Conservation (phyloP, 192 early-diverging fungal genomes). For the Podila clonocystis region DNA sequence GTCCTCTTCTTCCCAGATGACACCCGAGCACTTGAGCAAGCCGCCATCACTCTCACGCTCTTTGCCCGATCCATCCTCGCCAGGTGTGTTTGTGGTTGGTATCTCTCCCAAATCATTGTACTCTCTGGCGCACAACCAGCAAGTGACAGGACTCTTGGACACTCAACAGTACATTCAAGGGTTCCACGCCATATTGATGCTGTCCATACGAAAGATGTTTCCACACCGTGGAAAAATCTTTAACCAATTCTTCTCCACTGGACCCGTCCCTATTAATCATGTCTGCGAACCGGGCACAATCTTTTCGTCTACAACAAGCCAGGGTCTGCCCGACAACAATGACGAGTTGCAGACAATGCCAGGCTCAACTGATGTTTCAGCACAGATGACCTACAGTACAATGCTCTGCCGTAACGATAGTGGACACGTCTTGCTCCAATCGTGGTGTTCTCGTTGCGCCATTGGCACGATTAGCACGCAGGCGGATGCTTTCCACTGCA, state of each 20-base stretch:
- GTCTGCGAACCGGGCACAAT: conserved; percentile 20
- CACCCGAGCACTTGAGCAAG: not conserved
- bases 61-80: conserved; percentile 12
- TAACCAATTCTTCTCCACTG: conserved; percentile 22
- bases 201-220: conserved; percentile 39
- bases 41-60: conserved; percentile 5
- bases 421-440: conserved; percentile 20
- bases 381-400: not conserved
- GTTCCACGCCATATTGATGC: conserved; percentile 26
- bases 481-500: conserved; percentile 15
- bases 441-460: conserved; percentile 24
- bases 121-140: conserved; percentile 17
- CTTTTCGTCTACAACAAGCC: conserved; percentile 9
- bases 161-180: conserved; percentile 43
- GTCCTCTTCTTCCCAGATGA: not conserved
- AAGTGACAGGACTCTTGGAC: conserved; percentile 26
- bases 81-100: conserved; percentile 37
- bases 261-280: conserved; percentile 16
- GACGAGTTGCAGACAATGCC: not conserved
- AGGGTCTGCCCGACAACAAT: not conserved
- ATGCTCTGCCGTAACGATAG: conserved; percentile 18
- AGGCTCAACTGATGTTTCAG: not conserved
- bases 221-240: conserved; percentile 23
- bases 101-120: conserved; percentile 19
- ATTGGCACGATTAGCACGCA: conserved; percentile 7